Base-by-base conservation (phyloP, 2,329 filamentous ascomycete genomes). In the Colletotrichum destructivum region DNA sequence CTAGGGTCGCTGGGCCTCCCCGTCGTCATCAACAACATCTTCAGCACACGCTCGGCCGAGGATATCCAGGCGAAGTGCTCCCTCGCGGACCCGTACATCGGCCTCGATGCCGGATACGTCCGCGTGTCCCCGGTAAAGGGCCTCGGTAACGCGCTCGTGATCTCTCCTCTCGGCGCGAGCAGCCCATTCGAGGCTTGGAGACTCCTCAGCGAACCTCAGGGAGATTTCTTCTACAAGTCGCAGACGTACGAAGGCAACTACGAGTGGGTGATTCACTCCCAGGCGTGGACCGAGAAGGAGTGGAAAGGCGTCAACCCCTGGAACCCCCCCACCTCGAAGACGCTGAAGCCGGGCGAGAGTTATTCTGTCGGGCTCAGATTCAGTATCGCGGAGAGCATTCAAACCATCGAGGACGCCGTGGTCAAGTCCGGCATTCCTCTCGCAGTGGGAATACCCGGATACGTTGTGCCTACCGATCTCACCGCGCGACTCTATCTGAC, bases 21-120 rank as follows among this genome's bases (percentile, higher is more conserved):
- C 0, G 84, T 88, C 23, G 88, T 89, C 76, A 89, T 90, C 80
- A 91, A 91, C 79, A 91, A 87, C 77, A 90, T 91, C 74, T 91
- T 91, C 75, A 89, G 84, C 15, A 81, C 82, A 55, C 84, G 88
- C 11, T 78, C 80, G 1, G 83, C 88, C 0, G 79, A 80, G 2
- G 84, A 88, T 8, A 89, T 86, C 8, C 84, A 86, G 64, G 78
- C 80, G 0, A 81, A 83, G 35, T 91, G 89, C 76, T 87, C 87
- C 0, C 82, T 91, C 3, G 83, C 87, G 0, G 89, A 91, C 67
- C 89, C 89, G 0, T 90, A 90, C 65, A 85, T 91, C n/a, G 89
- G 89, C 2, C 82, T 90, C 69, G 82, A 90, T 62, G 88, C 87
- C 0, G 89, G 89, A 0, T 88, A 89, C 67, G 82, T 90, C 49